Base-by-base conservation (phyloP, 768 basidiomycete genomes). In the Amyloporia xantha region DNA sequence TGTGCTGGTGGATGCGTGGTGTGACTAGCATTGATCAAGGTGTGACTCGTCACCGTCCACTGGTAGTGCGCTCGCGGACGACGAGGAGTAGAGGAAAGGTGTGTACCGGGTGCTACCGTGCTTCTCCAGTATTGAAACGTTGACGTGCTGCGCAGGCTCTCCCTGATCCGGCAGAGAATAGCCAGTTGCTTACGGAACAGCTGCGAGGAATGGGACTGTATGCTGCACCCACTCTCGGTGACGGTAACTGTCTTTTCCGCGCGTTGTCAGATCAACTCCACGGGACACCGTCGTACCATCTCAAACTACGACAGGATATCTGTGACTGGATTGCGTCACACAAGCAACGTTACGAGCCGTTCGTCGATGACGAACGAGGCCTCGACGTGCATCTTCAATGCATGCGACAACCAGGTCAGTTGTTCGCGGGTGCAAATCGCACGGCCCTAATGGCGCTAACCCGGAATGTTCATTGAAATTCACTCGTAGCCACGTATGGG, bases 191-290 rank as follows among this genome's bases (percentile, higher is more conserved):
- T 54, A 79, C 73, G 5, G 71, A 74, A 47, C 89, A 93, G 68
- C 80, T 95, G 33, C 78, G 80, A 42, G 73, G 80, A 4, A 70
- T 91, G 45, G 90, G 91, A 2, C 73, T 94, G 7, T 94, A 94
- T 63, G 85, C 91, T n/a, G 87, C 88, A 2, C 74, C 81, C 54
- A 94, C 88, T 15, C 66, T 90, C 37, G 91, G 90, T 44, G 88
- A 95, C 66, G 92, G 93, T 41, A 95, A 94, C 68, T 96, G 92
- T 66, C 79, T 96, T 54, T 96, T 94, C 68, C 84, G 91, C 40
- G 90, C 92, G 0, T 74, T 94, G 47, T 83, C 85, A 40, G 92
- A 95, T 68, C 92, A 95, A 64, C 72, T 91, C 15, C 81, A 84
- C 56, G 92, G 92, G 51, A 74, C 84, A 2, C 80, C 83, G 11